A percentile compares a stretch with the other conserved stretches of the same genome.
phyloP scores from a whole-genome alignment of 1,139 yeast genomes.

The Hanseniaspora uvarum region DNA sequence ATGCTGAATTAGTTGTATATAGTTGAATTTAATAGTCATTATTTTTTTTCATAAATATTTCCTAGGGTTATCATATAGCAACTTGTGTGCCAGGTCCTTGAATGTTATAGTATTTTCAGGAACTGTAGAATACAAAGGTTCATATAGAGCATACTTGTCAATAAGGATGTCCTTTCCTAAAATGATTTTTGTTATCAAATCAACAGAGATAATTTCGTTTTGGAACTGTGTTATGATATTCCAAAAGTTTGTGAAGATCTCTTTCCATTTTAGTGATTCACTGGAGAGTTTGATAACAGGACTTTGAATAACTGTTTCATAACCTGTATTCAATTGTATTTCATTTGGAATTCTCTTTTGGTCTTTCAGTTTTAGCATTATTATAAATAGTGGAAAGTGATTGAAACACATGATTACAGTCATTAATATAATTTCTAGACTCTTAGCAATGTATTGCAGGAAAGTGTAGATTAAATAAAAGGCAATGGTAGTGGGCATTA shows the following conservation, averaged over 20 bases:
- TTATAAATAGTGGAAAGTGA: constrained; percentile 77
- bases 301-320: constrained; percentile 18
- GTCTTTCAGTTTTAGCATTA: constrained; percentile 69
- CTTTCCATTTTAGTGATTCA: constrained; percentile 37
- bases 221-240: constrained; percentile 35
- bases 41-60: not conserved
- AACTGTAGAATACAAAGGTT: constrained; percentile 41
- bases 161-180: constrained; percentile 41
- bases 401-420: constrained; percentile 56
- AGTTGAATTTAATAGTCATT: not conserved
- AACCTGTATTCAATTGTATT: constrained; percentile 36
- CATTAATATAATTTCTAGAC: constrained; percentile 47
- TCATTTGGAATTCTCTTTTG: constrained; percentile 89
- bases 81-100: constrained; percentile 22
- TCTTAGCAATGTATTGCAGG: constrained; percentile 44
- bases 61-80: constrained; percentile 13
- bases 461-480: constrained; percentile 69
- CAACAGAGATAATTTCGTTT: constrained; percentile 37
- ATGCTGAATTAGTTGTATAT: constrained; percentile 1
- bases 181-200: constrained; percentile 35
- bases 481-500: constrained; percentile 79
- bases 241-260: constrained; percentile 42
- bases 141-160: constrained; percentile 39
- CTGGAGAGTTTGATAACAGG: constrained; percentile 33
- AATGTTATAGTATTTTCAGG: constrained; percentile 36